Evolutionary conservation across 2,329 filamentous ascomycete genomes (phyloP), one percentile per base, ranked within the genome.

Genomic region (Neocatenulostroma microsporum): DNA sequence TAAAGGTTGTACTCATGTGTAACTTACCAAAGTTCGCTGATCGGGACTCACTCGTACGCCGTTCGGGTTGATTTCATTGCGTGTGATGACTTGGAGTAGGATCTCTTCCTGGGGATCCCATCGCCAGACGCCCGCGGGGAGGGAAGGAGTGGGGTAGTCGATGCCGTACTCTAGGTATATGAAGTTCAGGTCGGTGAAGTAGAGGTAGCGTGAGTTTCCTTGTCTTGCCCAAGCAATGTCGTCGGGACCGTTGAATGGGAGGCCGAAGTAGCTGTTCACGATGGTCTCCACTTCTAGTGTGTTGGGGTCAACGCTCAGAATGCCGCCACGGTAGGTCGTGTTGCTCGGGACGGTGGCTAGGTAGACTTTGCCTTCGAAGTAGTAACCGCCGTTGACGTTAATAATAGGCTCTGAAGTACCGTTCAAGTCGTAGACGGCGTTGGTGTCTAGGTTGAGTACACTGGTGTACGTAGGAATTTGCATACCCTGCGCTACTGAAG

Each of bases 301-400:
- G 17, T 5, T 17, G 15, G 28, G 5, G 17, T 30, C 13, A 18
- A 30, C 28, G 28, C 10, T 18, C 6, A 8, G 9, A n/a, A 30
- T 30, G 10, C 14, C 28, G 13, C 39, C 38, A 18, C 18, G 18
- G 25, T 41, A 41, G 20, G 34, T 38, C 14, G n/a, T 19, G 13
- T 41, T 38, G 20, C 27, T 30, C 5, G 28, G 28, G 4, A 18
- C 5, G 13, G 17, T 30, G 5, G 28, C 15, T 18, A 30, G 11
- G 28, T 30, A 30, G 5, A 30, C 28, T 15, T 4, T 30, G 28
- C 28, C 28, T 14, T 30, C 14, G 14, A 13, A 18, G 28, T 30
- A 30, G 28, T 8, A 30, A 8, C 28, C 28, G 28, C 28, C 28
- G 28, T 30, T 30, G 5, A 18, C 14, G 13, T 30, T 30, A 8